Conservation (phyloP, 2,329 filamentous ascomycete genomes). For the Sporothrix pallida region DNA sequence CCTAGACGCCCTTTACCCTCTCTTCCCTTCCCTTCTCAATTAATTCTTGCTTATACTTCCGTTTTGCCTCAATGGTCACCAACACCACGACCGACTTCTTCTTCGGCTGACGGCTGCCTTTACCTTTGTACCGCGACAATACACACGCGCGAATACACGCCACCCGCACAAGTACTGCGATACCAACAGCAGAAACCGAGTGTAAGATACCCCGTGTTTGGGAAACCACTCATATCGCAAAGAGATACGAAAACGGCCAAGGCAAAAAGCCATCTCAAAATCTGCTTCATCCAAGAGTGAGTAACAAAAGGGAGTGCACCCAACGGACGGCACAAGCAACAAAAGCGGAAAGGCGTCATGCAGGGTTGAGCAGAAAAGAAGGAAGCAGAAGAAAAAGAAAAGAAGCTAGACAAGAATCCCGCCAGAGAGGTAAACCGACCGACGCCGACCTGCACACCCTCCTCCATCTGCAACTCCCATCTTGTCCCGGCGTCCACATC, state of each 20-base stretch:
- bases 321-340: conserved; percentile 19
- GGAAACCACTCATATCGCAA: conserved; percentile 7
- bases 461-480: not conserved
- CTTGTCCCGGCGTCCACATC: not conserved
- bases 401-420: not conserved
- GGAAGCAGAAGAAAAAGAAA: conserved; percentile 21
- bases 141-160: conserved; percentile 22
- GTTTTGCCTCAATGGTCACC: conserved; percentile 30
- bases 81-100: conserved; percentile 5
- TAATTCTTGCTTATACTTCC: conserved; percentile 17
- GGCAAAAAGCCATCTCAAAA: not conserved
- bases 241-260: not conserved
- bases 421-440: not conserved
- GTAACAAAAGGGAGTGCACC: conserved; percentile 11
- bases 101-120: conserved; percentile 25
- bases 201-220: not conserved
- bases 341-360: conserved; percentile 37
- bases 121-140: conserved; percentile 12
- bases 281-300: not conserved
- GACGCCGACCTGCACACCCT: not conserved
- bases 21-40: conserved; percentile 5
- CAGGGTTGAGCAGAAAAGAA: conserved; percentile 32
- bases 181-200: not conserved
- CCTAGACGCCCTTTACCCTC: not conserved
- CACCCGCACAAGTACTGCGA: not conserved